Percentiles rank a stretch among this genome's conserved stretches.
Conservation (phyloP, 2,329 filamentous ascomycete genomes). For the Penicillium sp. region DNA sequence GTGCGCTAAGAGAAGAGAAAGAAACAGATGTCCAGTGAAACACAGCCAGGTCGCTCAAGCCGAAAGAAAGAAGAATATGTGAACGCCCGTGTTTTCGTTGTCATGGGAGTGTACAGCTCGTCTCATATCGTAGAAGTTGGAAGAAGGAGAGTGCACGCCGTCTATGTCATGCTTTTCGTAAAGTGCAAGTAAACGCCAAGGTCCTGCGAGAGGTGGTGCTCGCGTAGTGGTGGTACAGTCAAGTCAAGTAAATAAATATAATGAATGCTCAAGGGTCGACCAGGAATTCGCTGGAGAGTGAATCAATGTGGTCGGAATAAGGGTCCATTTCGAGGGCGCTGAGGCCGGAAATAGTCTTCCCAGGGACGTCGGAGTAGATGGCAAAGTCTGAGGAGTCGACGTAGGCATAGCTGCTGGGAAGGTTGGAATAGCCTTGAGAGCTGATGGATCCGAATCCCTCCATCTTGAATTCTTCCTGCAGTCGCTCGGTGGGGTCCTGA, state of each 20-base stretch:
- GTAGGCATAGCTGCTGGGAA: constrained; percentile 26
- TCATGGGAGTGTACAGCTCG: constrained; percentile 27
- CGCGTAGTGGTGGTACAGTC: neutral
- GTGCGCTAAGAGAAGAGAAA: constrained; percentile 12
- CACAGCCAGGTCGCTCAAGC: constrained; percentile 1
- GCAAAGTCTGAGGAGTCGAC: constrained; percentile 29
- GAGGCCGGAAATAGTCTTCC: constrained; percentile 31
- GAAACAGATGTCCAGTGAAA: constrained; percentile 7
- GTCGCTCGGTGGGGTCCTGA: constrained; percentile 30
- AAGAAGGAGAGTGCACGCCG: constrained; percentile 11
- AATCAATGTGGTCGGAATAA: constrained; percentile 40
- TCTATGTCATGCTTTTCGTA: constrained; percentile 14
- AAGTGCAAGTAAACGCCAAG: constrained; percentile 3
- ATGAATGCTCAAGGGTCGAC: constrained; percentile 27
- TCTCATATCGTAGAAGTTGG: constrained; percentile 21
- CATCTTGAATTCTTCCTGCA: constrained; percentile 34
- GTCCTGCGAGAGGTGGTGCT: neutral
- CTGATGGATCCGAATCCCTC: constrained; percentile 14
- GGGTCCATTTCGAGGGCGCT: constrained; percentile 33
- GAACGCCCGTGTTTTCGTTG: constrained; percentile 17
- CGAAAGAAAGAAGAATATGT: constrained; percentile 5
- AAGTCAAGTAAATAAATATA: neutral
- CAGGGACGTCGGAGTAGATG: constrained; percentile 32
- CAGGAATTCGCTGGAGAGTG: constrained; percentile 40
- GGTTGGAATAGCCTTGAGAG: constrained; percentile 28